A percentile compares a stretch with the other conserved stretches of the same genome.
phyloP scores from a whole-genome alignment of 768 basidiomycete genomes.

The Russula earlei region DNA sequence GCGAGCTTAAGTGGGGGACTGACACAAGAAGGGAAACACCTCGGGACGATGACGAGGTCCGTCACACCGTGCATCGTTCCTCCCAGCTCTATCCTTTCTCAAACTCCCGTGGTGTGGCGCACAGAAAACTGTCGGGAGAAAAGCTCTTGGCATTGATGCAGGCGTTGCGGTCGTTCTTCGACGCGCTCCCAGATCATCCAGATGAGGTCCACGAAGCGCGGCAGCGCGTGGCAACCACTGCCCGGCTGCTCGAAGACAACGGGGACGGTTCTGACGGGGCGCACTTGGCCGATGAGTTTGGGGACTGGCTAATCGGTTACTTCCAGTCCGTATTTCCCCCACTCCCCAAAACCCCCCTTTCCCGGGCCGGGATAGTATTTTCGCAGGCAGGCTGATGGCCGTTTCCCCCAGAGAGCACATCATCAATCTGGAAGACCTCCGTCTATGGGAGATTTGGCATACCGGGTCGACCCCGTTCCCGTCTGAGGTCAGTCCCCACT shows the following conservation, averaged over 20 bases:
- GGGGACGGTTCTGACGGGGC: not conserved
- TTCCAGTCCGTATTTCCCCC: conserved; percentile 9
- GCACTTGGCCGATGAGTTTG: conserved; percentile 26
- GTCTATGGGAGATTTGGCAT: conserved; percentile 68
- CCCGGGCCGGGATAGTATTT: too few relatives aligned
- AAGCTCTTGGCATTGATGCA: conserved; percentile 33
- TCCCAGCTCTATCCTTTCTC: not conserved
- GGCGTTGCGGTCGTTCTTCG: conserved; percentile 33
- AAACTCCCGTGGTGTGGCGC: not conserved
- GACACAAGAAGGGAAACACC: conserved; percentile 34
- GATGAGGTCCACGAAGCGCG: not conserved
- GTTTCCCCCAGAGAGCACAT: conserved; percentile 31
- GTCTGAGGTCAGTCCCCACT: conserved; percentile 41
- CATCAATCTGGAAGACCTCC: conserved; percentile 38
- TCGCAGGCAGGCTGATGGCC: not conserved
- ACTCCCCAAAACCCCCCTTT: too few relatives aligned
- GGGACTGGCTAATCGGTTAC: conserved; percentile 38
- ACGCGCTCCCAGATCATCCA: conserved; percentile 19
- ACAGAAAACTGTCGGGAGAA: conserved; percentile 34
- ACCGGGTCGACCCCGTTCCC: conserved; percentile 57
- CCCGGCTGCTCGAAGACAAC: not conserved
- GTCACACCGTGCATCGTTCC: conserved; percentile 19
- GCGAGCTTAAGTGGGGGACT: conserved; percentile 37
- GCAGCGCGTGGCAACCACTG: not conserved
- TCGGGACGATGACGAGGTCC: conserved; percentile 43